Evolutionary conservation across 495 filamentous ascomycete species (phyloP), one percentile per base, ranked within the genome.

Genomic region (Penicillium fimorum): DNA sequence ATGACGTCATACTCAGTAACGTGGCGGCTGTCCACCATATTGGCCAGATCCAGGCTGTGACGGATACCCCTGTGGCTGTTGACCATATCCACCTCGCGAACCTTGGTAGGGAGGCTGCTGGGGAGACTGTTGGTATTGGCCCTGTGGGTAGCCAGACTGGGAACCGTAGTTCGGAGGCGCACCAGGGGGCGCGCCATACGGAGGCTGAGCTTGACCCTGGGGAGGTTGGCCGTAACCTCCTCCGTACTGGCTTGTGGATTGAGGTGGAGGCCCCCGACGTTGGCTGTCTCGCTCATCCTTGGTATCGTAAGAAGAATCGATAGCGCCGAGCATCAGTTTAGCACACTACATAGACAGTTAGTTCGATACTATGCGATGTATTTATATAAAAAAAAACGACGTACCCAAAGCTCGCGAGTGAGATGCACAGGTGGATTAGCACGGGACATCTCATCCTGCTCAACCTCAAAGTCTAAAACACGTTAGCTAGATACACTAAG

Each of bases 301-400:
- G 61, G 70, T 79, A 53, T 87, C 84, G 56, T 87, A 87, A 8
- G 79, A 82, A 3, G 78, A 70, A 65, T 87, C 84, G 59, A 90
- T 86, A 41, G 85, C 81, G 47, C 87, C 87, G 13, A 90, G 79
- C 67, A 90, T 84, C 47, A 90, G 73, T 66, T 89, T 90, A 18
- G 84, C 79, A 55, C 86, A 77, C 80, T 81, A 35, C 2, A 45
- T 29, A 50, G 11, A 59, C 8, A 53, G 50, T 63, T 17, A 61
- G 53, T 42, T 9, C 18, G 4, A 12, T 11, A 10, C 2, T 27
- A 20, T 4, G 11, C 17, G 12, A 15, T 18, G 25, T 22, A 2
- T 22, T n/a, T n/a, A 41, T 10, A 25, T 12, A 38, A 13, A 5
- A 4, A 20, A 9, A 10, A 40, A 15, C 35, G 17, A 68, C 73